Evolutionary conservation across 805 yeast genomes (phyloP).

Genomic region (Pichia heedii): DNA sequence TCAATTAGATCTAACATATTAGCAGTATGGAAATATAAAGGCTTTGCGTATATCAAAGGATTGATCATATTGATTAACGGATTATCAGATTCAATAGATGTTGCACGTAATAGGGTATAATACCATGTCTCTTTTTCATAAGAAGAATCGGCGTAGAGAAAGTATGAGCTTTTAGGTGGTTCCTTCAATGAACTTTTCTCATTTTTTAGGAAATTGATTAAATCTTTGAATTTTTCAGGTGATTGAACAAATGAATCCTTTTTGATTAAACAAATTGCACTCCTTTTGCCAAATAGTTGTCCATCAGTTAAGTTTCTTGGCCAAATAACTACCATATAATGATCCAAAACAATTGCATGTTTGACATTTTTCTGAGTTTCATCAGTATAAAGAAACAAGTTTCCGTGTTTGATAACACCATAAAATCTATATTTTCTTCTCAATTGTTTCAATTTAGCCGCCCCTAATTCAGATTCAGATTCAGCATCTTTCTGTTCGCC

Average conservation of each 20-base stretch:
- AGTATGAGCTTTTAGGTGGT: slow-evolving; percentile 37
- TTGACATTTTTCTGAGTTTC: slow-evolving; percentile 54
- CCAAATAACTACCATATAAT: slow-evolving; percentile 72
- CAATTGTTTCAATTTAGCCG: slow-evolving; percentile 30
- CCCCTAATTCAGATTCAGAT: slow-evolving; percentile 18
- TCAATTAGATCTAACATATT: slow-evolving; percentile 71
- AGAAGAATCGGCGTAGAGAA: slow-evolving; percentile 67
- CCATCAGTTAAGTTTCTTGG: slow-evolving; percentile 71
- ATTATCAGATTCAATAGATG: slow-evolving; percentile 21
- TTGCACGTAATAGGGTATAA: slow-evolving; percentile 71
- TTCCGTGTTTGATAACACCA: slow-evolving; percentile 78
- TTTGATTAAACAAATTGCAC: slow-evolving; percentile 67
- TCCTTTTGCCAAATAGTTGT: slow-evolving; percentile 68
- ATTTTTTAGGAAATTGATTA: slow-evolving; percentile 18
- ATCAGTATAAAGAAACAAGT: slow-evolving; percentile 74
- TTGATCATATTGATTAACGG: slow-evolving; percentile 29
- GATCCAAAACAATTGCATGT: slow-evolving; percentile 70
- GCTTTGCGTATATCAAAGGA: slow-evolving; percentile 59
- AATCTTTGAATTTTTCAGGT: slow-evolving; percentile 37
- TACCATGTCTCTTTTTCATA: slow-evolving; percentile 91
- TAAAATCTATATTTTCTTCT: slow-evolving; percentile 52
- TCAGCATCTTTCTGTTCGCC: slow-evolving; percentile 12
- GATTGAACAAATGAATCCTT: slow-evolving; percentile 19
- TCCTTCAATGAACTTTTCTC: slow-evolving; percentile 17
- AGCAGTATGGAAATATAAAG: slow-evolving; percentile 61